Conservation (phyloP, 768 basidiomycete species). For the Lentinula sp. region DNA sequence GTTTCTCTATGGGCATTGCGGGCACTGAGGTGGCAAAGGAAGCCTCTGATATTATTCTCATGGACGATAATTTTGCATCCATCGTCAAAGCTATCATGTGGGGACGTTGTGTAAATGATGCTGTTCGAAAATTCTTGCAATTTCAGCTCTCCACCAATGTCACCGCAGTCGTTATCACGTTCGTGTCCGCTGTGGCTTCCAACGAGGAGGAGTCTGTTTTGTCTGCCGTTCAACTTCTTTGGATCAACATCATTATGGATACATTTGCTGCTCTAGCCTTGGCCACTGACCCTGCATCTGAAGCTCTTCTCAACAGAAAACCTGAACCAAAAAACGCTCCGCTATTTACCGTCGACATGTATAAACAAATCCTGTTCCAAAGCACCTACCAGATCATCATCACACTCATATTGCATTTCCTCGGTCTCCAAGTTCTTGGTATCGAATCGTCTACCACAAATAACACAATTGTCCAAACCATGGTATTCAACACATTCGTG, state of each 20-base stretch:
- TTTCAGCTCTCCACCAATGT: conserved; percentile 95
- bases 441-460: conserved; percentile 33
- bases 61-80: conserved; percentile 95
- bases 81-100: conserved; percentile 98
- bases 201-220: conserved; percentile 74
- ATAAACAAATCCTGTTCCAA: conserved; percentile 92
- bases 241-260: conserved; percentile 99
- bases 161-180: conserved; percentile 92
- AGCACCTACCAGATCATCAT: conserved; percentile 80
- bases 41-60: conserved; percentile 97
- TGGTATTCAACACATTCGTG: conserved; percentile 98
- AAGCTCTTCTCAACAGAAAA: conserved; percentile 74
- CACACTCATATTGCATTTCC: conserved; percentile 88
- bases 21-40: conserved; percentile 99
- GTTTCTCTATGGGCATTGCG: conserved; percentile 94
- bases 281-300: conserved; percentile 91
- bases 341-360: conserved; percentile 89
- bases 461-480: conserved; percentile 58
- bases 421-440: conserved; percentile 66
- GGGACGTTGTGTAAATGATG: conserved; percentile 98
- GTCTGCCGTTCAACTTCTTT: conserved; percentile 92
- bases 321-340: conserved; percentile 89
- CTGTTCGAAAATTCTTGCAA: conserved; percentile 95
- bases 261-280: conserved; percentile 97
- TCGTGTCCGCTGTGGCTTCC: conserved; percentile 84